Evolutionary conservation across 2,329 filamentous ascomycete species (phyloP).

Genomic region (Fragosphaeria purpurea): DNA sequence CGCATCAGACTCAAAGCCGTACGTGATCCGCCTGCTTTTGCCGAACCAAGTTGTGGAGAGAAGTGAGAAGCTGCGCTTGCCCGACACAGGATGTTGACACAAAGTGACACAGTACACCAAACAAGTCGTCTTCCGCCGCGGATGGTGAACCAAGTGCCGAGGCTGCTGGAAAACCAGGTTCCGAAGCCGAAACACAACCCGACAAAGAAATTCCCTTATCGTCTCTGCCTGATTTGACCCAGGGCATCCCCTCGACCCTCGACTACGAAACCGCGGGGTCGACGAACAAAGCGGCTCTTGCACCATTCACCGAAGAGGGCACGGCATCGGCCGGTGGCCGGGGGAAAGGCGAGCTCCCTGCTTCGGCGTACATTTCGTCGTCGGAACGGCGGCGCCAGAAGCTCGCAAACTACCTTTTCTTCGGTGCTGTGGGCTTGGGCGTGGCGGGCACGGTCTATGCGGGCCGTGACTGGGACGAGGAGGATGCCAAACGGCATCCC

Average conservation of each 20-base stretch:
- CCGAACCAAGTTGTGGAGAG: too few species aligned
- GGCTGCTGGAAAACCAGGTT: too few species aligned
- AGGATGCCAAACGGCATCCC: conserved; percentile 56
- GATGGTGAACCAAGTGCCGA: too few species aligned
- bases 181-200: conserved; percentile 24
- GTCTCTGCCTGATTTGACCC: conserved; percentile 81
- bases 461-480: conserved; percentile 78
- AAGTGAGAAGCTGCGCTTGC: too few species aligned
- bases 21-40: too few species aligned
- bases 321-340: conserved; percentile 33
- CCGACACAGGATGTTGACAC: too few species aligned
- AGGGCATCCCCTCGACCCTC: conserved; percentile 86
- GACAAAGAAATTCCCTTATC: conserved; percentile 40
- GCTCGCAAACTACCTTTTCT: conserved; percentile 67
- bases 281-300: conserved; percentile 25
- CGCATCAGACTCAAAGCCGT: neutral
- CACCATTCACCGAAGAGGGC: conserved; percentile 26
- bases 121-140: too few species aligned
- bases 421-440: conserved; percentile 44
- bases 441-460: conserved; percentile 59
- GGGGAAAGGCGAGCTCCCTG: conserved; percentile 57
- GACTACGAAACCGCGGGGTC: conserved; percentile 58
- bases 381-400: conserved; percentile 71
- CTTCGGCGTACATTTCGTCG: conserved; percentile 81
- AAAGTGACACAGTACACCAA: too few species aligned